These are phyloP conservation scores for Scheffersomyces coipomensis DNA, from an alignment of 805 yeast species.

Conservation along the genomic window DNA sequence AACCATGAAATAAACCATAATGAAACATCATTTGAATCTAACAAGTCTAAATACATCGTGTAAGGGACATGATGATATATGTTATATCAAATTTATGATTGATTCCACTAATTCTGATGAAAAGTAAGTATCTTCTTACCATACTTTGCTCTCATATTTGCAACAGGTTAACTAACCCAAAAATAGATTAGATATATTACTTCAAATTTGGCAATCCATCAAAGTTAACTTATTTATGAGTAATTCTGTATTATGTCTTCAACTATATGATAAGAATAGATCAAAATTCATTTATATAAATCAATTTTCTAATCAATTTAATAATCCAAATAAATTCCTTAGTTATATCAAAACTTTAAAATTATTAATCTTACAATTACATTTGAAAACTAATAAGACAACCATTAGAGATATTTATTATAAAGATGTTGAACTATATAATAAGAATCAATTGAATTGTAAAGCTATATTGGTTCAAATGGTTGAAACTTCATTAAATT, in stretches of 20 bases:
- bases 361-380: conserved; percentile 6
- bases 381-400: conserved; percentile 14
- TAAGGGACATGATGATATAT: no score
- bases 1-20: no score
- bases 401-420: conserved; percentile 61
- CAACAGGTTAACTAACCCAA: no score
- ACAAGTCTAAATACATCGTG: no score
- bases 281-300: neutral
- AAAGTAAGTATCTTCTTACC: neutral
- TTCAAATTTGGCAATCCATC: neutral
- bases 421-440: conserved; percentile 52
- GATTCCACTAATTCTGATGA: neutral
- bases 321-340: neutral
- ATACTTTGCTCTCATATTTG: neutral
- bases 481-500: conserved; percentile 30
- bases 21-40: no score
- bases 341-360: conserved; percentile 7
- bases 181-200: neutral
- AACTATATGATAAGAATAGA: neutral
- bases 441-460: conserved; percentile 37
- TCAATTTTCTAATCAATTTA: neutral
- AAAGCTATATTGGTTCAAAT: conserved; percentile 39
- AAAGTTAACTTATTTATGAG: neutral
- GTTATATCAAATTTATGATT: neutral
- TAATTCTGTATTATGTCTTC: neutral